Evolutionary conservation across 768 basidiomycete genomes (phyloP).

Genomic region (Amanita exitialis): DNA sequence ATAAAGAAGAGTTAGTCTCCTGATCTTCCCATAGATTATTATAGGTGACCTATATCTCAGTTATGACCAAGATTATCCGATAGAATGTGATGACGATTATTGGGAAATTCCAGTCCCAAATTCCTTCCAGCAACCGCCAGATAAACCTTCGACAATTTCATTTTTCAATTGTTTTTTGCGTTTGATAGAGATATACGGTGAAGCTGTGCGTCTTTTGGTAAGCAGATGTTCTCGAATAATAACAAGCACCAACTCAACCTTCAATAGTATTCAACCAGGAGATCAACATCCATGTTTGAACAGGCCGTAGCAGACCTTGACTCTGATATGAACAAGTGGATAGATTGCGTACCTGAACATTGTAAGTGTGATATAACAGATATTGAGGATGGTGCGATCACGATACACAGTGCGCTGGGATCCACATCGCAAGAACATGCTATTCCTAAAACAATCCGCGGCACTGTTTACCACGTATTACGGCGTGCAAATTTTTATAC

Average conservation of each 20-base stretch:
- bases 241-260: neutral
- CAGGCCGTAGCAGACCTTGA: conserved; percentile 67
- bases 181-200: conserved; percentile 51
- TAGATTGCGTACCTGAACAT: conserved; percentile 57
- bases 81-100: conserved; percentile 61
- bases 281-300: conserved; percentile 39
- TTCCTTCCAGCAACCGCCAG: conserved; percentile 60
- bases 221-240: conserved; percentile 10
- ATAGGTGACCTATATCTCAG: conserved; percentile 20
- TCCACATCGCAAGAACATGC: conserved; percentile 22
- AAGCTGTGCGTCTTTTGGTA: conserved; percentile 49
- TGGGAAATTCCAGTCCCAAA: conserved; percentile 46
- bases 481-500: conserved; percentile 58
- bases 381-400: conserved; percentile 30
- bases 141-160: conserved; percentile 42
- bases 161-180: conserved; percentile 48
- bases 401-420: conserved; percentile 31
- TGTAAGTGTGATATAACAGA: conserved; percentile 30
- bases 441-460: conserved; percentile 49
- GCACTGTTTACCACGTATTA: conserved; percentile 37
- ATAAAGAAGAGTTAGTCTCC: conserved; percentile 56
- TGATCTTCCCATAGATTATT: neutral
- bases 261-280: conserved; percentile 62
- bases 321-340: conserved; percentile 68
- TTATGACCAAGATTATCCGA: conserved; percentile 60